phyloP scores from a whole-genome alignment of 306 rosid species.

The Fagus crenata region DNA sequence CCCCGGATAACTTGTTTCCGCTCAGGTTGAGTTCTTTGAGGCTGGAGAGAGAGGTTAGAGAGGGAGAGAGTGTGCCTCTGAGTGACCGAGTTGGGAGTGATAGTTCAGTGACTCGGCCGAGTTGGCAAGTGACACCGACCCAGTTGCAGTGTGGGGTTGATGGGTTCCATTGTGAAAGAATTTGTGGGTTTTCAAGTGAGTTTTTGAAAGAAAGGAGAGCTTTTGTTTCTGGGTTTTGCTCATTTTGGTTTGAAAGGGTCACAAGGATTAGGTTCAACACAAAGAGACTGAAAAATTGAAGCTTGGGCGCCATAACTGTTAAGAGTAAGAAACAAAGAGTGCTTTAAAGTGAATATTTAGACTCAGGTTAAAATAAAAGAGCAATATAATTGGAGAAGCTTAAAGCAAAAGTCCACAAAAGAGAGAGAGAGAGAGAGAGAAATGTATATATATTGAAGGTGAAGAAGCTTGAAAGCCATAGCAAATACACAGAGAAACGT shows the following conservation, averaged over 20 bases:
- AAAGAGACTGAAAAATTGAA: constrained; percentile 23
- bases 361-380: neutral
- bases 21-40: constrained; percentile 44
- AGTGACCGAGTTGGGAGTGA: constrained; percentile 54
- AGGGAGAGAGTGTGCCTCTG: constrained; percentile 45
- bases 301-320: constrained; percentile 38
- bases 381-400: neutral
- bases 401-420: constrained; percentile 27
- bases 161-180: constrained; percentile 56
- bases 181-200: constrained; percentile 44
- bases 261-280: constrained; percentile 17
- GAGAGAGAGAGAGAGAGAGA: neutral
- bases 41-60: constrained; percentile 47
- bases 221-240: constrained; percentile 41
- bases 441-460: neutral
- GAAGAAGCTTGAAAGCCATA: constrained; percentile 34
- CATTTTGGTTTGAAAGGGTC: constrained; percentile 21
- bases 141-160: constrained; percentile 65
- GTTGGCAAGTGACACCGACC: constrained; percentile 69
- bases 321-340: neutral
- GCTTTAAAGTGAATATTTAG: neutral
- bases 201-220: constrained; percentile 67
- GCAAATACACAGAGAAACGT: neutral
- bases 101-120: constrained; percentile 68
- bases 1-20: constrained; percentile 44